A percentile compares a stretch with the other conserved stretches of the same genome.
Evolutionary conservation across 108 stramenopile species (phyloP).

Genomic region (Nannochloropsis granulata): DNA sequence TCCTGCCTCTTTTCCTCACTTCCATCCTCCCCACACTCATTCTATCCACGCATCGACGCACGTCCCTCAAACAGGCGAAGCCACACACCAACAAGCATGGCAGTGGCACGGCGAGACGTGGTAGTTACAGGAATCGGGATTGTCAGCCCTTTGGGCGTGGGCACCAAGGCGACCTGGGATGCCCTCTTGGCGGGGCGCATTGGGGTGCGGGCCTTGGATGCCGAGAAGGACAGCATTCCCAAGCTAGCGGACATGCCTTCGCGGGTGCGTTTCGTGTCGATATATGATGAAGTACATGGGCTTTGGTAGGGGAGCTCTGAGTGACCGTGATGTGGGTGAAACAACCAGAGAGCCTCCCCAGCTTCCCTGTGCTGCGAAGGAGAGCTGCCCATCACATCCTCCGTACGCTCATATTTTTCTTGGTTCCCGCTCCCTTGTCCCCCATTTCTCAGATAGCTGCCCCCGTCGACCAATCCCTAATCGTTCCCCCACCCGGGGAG

Average conservation of each 20-base stretch:
- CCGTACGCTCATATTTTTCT: no score
- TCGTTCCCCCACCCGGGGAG: not conserved
- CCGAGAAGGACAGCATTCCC: conserved; percentile 16
- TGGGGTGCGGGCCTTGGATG: conserved; percentile 44
- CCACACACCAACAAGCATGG: not conserved
- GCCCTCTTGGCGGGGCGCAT: conserved; percentile 33
- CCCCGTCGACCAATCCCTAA: conserved; percentile 6
- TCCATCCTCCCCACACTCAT: no score
- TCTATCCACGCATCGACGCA: no score
- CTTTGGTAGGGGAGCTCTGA: no score
- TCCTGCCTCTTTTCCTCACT: no score
- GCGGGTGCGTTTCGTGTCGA: not conserved
- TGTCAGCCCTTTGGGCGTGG: conserved; percentile 66
- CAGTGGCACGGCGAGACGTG: conserved; percentile 49
- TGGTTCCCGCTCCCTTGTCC: no score
- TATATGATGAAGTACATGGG: no score
- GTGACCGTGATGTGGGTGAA: no score
- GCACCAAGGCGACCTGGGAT: conserved; percentile 52
- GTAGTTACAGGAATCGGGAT: conserved; percentile 84
- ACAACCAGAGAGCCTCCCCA: not conserved
- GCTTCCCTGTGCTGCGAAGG: not conserved
- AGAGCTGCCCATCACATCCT: no score
- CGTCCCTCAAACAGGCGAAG: no score
- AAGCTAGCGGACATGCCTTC: not conserved
- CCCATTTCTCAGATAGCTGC: not conserved